Evolutionary conservation across 768 basidiomycete genomes (phyloP), one percentile per base, ranked within the genome.

Genomic region (Strobilomyces dryophilus): DNA sequence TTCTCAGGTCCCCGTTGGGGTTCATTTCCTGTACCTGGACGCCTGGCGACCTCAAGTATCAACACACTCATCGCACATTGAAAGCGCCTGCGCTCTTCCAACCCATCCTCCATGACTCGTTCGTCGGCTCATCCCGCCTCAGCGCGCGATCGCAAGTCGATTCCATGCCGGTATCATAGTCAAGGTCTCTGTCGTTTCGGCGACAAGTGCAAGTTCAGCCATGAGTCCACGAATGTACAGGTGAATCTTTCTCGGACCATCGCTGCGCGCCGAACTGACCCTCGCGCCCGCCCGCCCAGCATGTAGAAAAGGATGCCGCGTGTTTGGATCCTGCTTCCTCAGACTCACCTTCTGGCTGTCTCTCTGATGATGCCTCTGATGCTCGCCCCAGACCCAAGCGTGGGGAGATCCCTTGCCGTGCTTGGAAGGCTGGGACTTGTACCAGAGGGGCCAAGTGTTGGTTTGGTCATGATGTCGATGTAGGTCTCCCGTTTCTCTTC

Each of bases 361-460:
- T 44, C 39, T 35, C 54, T 15, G 45, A 46, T 5, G 47, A 49
- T 15, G 4, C 50, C 51, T 59, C 61, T 56, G 57, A 51, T 55
- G 45, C 52, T 40, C 52, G 55, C 8, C 60, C 54, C 52, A 60
- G 59, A 55, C 40, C 61, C 57, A 68, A 66, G 53, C 55, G 49
- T 45, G 55, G 53, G 40, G 56, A 57, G 14, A 50, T 12, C 1
- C 59, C 60, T 45, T 70, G 68, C 57, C 61, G 53, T 34, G 59
- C 66, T 47, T 73, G 74, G 76, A 73, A 65, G 45, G 64, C 63
- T 47, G 74, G 75, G 40, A 64, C 61, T 8, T 76, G 76, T 60
- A 52, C 60, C 49, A 70, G 60, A 54, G 74, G 74, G 17, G 50
- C 63, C 8, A 65, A 64, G 44, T 76, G 76, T 51, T 56, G 63